A percentile compares a stretch with the other conserved stretches of the same genome.
These are phyloP conservation scores for Rosa rugosa DNA, from an alignment of 306 rosid species.

Conservation along the genomic window DNA sequence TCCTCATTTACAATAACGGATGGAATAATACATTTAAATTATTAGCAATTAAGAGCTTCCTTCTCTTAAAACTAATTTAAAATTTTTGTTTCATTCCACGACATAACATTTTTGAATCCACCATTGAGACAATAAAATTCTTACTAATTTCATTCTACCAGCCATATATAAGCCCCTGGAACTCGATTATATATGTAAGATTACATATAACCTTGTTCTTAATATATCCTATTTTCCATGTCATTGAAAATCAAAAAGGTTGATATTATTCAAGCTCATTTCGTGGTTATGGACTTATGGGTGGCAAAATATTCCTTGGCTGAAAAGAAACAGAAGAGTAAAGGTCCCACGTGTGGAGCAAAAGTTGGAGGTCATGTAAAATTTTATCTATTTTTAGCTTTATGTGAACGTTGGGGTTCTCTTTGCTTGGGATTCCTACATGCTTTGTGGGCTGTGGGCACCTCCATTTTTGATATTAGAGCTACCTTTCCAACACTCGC, in stretches of 20 bases:
- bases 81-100: neutral
- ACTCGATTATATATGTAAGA: neutral
- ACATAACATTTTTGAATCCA: neutral
- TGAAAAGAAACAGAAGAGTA: slow-evolving; percentile 31
- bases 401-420: slow-evolving; percentile 60
- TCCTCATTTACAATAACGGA: too few species aligned
- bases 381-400: slow-evolving; percentile 45
- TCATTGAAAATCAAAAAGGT: slow-evolving; percentile 27
- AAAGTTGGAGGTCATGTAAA: slow-evolving; percentile 52
- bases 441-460: slow-evolving; percentile 51
- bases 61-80: too few species aligned
- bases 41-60: too few species aligned
- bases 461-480: slow-evolving; percentile 54
- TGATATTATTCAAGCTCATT: slow-evolving; percentile 25
- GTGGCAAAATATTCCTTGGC: slow-evolving; percentile 43
- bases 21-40: too few species aligned
- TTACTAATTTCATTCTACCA: neutral
- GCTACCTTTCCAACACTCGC: slow-evolving; percentile 65
- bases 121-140: too few species aligned
- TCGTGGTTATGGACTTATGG: neutral
- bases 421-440: slow-evolving; percentile 87
- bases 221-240: neutral
- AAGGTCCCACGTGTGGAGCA: slow-evolving; percentile 90
- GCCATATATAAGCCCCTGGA: neutral
- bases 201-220: neutral